Conservation (phyloP, 176 grass and related monocot genomes). For the Microstegium vimineum region DNA sequence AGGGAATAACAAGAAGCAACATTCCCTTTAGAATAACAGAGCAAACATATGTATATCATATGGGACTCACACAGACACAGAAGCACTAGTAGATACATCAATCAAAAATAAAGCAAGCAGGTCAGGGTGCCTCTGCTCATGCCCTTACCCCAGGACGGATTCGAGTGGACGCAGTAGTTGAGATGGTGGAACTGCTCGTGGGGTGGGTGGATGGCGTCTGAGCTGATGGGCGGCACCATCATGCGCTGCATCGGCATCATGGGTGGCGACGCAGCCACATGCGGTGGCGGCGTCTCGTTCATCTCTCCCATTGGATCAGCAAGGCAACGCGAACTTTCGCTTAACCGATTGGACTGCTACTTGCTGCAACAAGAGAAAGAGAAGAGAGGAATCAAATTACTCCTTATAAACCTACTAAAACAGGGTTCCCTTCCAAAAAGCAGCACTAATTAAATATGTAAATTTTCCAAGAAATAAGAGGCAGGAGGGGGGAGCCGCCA, state of each 20-base stretch:
- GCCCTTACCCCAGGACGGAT: slow-evolving; percentile 81
- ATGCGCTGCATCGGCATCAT: slow-evolving; percentile 21
- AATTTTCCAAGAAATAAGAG: no score
- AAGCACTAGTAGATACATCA: neutral
- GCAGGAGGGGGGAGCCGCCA: no score
- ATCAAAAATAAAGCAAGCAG: neutral
- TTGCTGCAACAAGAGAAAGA: no score
- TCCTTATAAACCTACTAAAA: no score
- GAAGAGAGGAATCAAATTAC: no score
- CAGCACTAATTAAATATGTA: no score
- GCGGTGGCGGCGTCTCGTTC: slow-evolving; percentile 34
- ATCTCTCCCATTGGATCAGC: slow-evolving; percentile 63
- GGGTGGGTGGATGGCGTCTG: slow-evolving; percentile 42
- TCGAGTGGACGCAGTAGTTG: slow-evolving; percentile 89
- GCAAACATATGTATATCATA: neutral
- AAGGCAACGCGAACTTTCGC: no score
- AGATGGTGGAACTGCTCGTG: slow-evolving; percentile 79
- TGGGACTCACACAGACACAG: no score
- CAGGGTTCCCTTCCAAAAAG: no score
- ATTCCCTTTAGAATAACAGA: neutral
- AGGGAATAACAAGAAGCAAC: neutral
- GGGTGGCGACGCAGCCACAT: no score
- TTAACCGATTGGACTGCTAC: no score
- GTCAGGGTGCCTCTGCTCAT: neutral
- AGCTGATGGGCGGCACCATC: slow-evolving; percentile 28